Evolutionary conservation across 208 protist genomes (phyloP), one percentile per base, ranked within the genome.

Genomic region (Trypanosoma platydactyli): DNA sequence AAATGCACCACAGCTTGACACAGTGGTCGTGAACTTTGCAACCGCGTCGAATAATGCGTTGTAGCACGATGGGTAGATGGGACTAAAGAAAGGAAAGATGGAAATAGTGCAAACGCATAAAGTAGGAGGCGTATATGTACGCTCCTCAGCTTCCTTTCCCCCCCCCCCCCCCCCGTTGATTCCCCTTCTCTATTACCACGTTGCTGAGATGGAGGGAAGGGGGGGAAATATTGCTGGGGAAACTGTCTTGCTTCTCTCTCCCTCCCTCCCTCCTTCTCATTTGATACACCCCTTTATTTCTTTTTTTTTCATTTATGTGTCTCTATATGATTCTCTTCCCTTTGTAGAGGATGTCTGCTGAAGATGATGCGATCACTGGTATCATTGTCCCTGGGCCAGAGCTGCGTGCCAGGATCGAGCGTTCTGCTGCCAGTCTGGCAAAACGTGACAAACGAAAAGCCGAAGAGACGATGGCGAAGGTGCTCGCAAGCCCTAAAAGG

Each of bases 321-420:
- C 6, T 57, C 6, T 57, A 11, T 57, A 29, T 57, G 29, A 13
- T 1, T 57, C 44, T n/a, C 11, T 44, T 45, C 1, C 5, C 24
- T 25, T 58, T 54, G 7, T 54, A 62, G 24, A 20, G n/a, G 69
- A 80, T 81, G 62, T 15, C 60, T 5, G 48, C 46, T 20, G 79
- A 89, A 64, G 79, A 83, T 53, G 80, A 87, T 25, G 64, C 76
- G 0, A 73, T 80, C 25, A 68, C 85, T n/a, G 83, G 71, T 40
- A 89, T 96, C 53, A 79, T 96, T 45, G 75, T 82, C 12, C 90
- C 90, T 0, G 90, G 90, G 35, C 90, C 90, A 15, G 87, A 94
- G 76, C 65, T 96, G 54, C 77, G 80, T 16, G 72, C 78, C 40
- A 90, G 89, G 70, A 85, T 96, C 33, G 80, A 94, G 45, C 64